These are phyloP conservation scores for Cladosporium austrohemisphaericum DNA, from an alignment of 2,329 filamentous ascomycete genomes.

Conservation along the genomic window DNA sequence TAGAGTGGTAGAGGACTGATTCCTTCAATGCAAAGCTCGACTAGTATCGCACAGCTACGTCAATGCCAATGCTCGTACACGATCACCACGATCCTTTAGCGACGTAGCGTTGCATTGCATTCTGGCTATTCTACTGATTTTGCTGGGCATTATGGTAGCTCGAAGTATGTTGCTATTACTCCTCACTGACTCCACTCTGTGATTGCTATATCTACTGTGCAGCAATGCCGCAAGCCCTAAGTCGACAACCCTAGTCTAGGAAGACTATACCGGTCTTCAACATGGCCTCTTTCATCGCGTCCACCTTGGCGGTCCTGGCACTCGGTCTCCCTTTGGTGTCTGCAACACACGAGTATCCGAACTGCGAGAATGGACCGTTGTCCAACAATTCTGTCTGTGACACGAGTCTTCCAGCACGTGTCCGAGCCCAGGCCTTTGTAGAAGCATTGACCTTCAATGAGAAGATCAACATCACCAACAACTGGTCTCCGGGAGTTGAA, in stretches of 20 bases:
- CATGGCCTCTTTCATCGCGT: not conserved
- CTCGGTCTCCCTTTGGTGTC: not conserved
- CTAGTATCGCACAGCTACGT: not conserved
- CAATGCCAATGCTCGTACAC: constrained; percentile 4
- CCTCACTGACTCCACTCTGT: not conserved
- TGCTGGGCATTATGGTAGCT: not conserved
- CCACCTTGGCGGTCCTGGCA: not conserved
- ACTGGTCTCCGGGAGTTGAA: constrained; percentile 48
- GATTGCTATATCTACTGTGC: not conserved
- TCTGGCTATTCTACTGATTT: not conserved
- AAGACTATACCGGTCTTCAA: not conserved
- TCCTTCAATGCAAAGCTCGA: too few relatives aligned
- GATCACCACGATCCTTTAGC: not conserved
- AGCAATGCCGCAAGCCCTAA: not conserved
- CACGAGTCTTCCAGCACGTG: constrained; percentile 33
- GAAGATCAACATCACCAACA: constrained; percentile 49
- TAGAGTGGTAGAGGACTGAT: too few relatives aligned
- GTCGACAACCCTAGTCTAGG: not conserved
- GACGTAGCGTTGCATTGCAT: not conserved
- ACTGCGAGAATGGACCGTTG: constrained; percentile 49
- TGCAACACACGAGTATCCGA: constrained; percentile 33
- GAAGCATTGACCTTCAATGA: constrained; percentile 40
- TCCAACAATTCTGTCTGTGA: constrained; percentile 50
- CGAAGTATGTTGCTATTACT: not conserved
- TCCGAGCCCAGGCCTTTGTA: constrained; percentile 44